phyloP scores from a whole-genome alignment of 2,329 filamentous ascomycete species.

The Cladosporium cucumerinum region DNA sequence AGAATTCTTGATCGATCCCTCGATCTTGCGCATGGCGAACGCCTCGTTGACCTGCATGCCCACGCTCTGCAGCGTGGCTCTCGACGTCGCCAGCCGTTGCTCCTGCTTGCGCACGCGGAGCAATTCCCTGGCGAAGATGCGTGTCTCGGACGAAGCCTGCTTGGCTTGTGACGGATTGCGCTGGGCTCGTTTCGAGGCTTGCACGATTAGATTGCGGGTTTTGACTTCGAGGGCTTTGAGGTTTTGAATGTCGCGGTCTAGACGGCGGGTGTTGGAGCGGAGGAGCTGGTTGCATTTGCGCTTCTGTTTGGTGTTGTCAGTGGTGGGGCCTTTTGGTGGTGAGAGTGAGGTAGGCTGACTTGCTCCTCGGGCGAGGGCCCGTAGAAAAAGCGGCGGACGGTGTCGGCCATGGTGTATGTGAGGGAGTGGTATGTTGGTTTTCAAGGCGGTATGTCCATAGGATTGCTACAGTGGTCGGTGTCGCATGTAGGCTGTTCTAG shows the following conservation, averaged over 20 bases:
- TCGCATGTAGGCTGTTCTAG: background rate
- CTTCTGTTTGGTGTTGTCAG: slow-evolving; percentile 55
- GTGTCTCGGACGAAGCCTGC: slow-evolving; percentile 78
- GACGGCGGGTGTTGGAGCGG: slow-evolving; percentile 83
- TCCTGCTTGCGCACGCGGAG: slow-evolving; percentile 76
- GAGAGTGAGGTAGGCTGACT: slow-evolving; percentile 51
- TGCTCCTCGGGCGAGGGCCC: slow-evolving; percentile 92
- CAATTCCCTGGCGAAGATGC: slow-evolving; percentile 84
- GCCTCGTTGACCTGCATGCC: slow-evolving; percentile 98
- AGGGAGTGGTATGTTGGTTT: background rate
- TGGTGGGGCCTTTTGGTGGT: background rate
- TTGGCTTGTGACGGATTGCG: slow-evolving; percentile 73
- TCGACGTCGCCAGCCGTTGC: slow-evolving; percentile 73
- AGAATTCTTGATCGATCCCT: slow-evolving; percentile 80
- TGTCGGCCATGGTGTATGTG: slow-evolving; percentile 66
- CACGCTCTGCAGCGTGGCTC: slow-evolving; percentile 87
- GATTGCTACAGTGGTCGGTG: background rate
- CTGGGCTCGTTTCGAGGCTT: slow-evolving; percentile 76
- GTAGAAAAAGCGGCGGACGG: slow-evolving; percentile 79
- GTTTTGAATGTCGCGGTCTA: slow-evolving; percentile 85
- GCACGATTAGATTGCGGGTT: slow-evolving; percentile 79
- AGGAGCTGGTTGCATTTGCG: slow-evolving; percentile 93
- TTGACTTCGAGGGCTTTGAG: slow-evolving; percentile 78
- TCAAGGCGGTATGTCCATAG: background rate
- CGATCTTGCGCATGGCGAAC: slow-evolving; percentile 92